phyloP scores from a whole-genome alignment of 805 yeast species.

The Lipomyces yamanashiensis region DNA sequence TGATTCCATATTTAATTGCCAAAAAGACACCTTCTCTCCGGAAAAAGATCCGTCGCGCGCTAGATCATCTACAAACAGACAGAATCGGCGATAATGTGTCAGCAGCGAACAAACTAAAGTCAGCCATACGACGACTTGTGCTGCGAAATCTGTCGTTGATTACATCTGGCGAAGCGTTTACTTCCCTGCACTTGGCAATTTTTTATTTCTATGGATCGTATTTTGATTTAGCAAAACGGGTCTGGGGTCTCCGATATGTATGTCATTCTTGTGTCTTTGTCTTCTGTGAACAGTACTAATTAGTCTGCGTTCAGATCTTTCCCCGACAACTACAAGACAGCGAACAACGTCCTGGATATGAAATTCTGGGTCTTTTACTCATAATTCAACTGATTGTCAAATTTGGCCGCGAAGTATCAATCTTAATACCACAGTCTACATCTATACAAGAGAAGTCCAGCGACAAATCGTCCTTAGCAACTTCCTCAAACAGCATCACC shows the following conservation, averaged over 20 bases:
- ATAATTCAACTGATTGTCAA: conserved; percentile 40
- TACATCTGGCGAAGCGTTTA: conserved; percentile 46
- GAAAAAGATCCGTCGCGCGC: conserved; percentile 18
- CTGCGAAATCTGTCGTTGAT: conserved; percentile 26
- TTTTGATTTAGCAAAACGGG: conserved; percentile 74
- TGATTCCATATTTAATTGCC: conserved; percentile 61
- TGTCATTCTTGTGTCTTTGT: not conserved
- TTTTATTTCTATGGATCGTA: conserved; percentile 85
- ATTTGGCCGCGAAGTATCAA: conserved; percentile 10
- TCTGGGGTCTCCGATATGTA: conserved; percentile 80
- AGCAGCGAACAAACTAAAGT: not conserved
- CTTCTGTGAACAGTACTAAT: not conserved
- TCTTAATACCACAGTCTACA: conserved; percentile 8
- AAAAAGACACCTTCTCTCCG: conserved; percentile 35
- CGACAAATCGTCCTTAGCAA: conserved; percentile 19
- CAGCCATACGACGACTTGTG: conserved; percentile 4
- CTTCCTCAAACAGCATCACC: conserved; percentile 12
- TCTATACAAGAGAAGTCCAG: conserved; percentile 8
- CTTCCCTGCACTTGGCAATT: conserved; percentile 74
- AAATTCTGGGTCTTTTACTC: conserved; percentile 61
- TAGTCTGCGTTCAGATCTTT: conserved; percentile 33
- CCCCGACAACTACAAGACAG: conserved; percentile 45
- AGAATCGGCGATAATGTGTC: not conserved
- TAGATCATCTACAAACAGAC: not conserved
- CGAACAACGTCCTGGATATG: conserved; percentile 61